Evolutionary conservation across 2,329 filamentous ascomycete species (phyloP).

Genomic region (Fusarium abutilonis): DNA sequence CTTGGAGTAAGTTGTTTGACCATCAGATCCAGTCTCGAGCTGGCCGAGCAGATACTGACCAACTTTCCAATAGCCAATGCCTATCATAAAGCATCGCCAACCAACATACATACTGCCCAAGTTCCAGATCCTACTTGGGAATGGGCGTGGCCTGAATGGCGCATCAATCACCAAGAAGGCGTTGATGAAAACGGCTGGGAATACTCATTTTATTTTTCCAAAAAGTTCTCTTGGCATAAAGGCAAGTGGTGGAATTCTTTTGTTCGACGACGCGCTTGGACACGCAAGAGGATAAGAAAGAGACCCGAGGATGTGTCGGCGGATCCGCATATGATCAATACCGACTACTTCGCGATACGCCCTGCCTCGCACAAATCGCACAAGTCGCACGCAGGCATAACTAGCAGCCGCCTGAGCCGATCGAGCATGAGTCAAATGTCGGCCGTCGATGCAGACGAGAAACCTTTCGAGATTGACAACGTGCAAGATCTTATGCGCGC

Average conservation of each 20-base stretch:
- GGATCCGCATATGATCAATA: constrained; percentile 73
- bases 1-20: constrained; percentile 69
- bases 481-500: constrained; percentile 74
- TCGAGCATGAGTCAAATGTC: constrained; percentile 52
- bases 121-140: constrained; percentile 95
- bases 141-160: constrained; percentile 80
- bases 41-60: constrained; percentile 14
- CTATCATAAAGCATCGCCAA: constrained; percentile 68
- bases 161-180: constrained; percentile 75
- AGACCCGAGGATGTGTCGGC: constrained; percentile 54
- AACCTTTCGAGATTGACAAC: constrained; percentile 68
- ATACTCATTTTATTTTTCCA: constrained; percentile 88
- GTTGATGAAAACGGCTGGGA: constrained; percentile 92
- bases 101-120: constrained; percentile 83
- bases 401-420: constrained; percentile 50
- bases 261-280: constrained; percentile 89
- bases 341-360: constrained; percentile 83
- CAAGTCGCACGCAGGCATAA: constrained; percentile 48
- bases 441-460: constrained; percentile 60
- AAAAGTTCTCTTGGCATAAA: constrained; percentile 83
- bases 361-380: constrained; percentile 57
- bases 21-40: neutral
- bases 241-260: constrained; percentile 95
- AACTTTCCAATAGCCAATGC: constrained; percentile 63
- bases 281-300: constrained; percentile 78